These are phyloP conservation scores for Phialophora verrucosa DNA, from an alignment of 2,329 filamentous ascomycete genomes.

Conservation along the genomic window DNA sequence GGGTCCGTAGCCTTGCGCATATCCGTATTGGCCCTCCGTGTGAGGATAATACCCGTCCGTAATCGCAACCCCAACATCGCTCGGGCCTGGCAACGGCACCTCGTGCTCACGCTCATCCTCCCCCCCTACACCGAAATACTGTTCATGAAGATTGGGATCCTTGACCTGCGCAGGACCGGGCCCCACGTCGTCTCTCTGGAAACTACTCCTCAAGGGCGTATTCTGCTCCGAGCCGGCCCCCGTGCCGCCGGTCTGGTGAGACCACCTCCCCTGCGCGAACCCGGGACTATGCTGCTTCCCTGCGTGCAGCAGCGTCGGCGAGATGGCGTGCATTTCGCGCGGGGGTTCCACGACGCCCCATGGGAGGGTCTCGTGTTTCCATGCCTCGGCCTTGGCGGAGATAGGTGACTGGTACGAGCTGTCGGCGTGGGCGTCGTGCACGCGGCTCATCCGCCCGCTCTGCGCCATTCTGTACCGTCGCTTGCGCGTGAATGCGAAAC, in stretches of 20 bases:
- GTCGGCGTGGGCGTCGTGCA: conserved; percentile 36
- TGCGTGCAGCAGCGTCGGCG: conserved; percentile 27
- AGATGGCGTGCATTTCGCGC: conserved; percentile 38
- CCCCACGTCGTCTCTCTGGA: conserved; percentile 37
- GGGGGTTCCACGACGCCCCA: conserved; percentile 31
- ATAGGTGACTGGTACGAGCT: conserved; percentile 31
- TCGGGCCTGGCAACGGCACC: conserved; percentile 22
- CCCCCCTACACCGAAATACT: conserved; percentile 36
- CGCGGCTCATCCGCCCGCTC: conserved; percentile 37
- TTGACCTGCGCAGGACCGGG: conserved; percentile 34
- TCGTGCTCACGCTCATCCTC: conserved; percentile 11
- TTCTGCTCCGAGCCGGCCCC: conserved; percentile 25
- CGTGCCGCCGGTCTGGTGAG: conserved; percentile 20
- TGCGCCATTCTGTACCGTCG: conserved; percentile 47
- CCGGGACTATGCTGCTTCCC: conserved; percentile 35
- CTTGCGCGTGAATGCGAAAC: conserved; percentile 51
- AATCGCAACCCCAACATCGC: background rate
- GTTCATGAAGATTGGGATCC: conserved; percentile 39
- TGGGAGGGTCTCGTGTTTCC: conserved; percentile 9
- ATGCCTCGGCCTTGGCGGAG: conserved; percentile 28
- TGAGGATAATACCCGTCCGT: background rate
- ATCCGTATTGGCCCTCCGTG: background rate
- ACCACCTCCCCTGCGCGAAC: conserved; percentile 35
- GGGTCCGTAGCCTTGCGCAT: conserved; percentile 3
- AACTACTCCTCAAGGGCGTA: conserved; percentile 35